Evolutionary conservation across 2,329 filamentous ascomycete species (phyloP).

Genomic region (Colletotrichum caudatum): DNA sequence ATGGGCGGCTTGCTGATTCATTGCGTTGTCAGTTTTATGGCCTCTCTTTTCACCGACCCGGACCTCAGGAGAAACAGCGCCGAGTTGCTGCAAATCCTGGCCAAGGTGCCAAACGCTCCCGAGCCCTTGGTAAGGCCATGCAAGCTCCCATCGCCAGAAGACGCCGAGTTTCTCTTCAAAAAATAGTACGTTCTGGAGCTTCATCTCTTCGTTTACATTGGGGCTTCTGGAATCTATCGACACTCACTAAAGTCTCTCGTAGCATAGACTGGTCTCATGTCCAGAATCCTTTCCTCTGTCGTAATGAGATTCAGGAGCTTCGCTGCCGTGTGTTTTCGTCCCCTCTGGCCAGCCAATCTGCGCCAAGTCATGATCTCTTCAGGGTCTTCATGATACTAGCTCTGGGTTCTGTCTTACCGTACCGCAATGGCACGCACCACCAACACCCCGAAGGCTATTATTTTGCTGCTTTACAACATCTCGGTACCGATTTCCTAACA

Average conservation of each 20-base stretch:
- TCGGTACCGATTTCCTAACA: conserved; percentile 49
- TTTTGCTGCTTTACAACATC: conserved; percentile 51
- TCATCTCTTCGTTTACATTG: background rate
- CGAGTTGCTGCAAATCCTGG: conserved; percentile 35
- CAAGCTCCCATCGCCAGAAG: conserved; percentile 28
- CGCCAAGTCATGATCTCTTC: conserved; percentile 48
- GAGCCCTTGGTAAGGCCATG: conserved; percentile 24
- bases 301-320: conserved; percentile 44
- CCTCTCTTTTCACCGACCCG: conserved; percentile 41
- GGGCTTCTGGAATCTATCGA: background rate
- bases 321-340: conserved; percentile 43
- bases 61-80: conserved; percentile 39
- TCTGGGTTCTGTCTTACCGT: conserved; percentile 51
- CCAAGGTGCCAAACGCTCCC: conserved; percentile 19
- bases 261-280: conserved; percentile 44
- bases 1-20: background rate
- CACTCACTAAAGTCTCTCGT: background rate
- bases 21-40: conserved; percentile 33
- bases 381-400: conserved; percentile 54
- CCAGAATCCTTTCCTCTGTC: conserved; percentile 47
- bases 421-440: conserved; percentile 47
- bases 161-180: conserved; percentile 39
- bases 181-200: conserved; percentile 34
- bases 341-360: background rate
- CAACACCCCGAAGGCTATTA: conserved; percentile 57